Conservation (phyloP, 371 early-diverging fungal genomes). For the Mortierella sp. region DNA sequence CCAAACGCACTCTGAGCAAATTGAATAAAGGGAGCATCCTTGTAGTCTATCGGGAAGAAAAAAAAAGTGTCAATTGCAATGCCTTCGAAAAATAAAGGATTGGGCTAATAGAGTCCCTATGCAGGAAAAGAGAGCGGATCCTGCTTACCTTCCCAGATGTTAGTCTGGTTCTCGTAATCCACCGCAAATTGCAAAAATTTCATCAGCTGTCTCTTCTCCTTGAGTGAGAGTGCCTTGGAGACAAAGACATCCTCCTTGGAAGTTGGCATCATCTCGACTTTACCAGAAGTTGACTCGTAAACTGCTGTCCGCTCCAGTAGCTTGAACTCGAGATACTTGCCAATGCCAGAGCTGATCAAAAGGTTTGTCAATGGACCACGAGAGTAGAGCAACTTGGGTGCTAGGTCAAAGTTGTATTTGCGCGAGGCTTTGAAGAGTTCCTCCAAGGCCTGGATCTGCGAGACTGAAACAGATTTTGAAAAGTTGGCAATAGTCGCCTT, state of each 20-base stretch:
- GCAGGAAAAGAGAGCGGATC: neutral
- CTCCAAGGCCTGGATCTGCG: constrained; percentile 47
- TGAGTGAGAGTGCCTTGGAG: constrained; percentile 73
- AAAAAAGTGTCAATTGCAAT: too few species aligned
- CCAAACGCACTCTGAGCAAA: constrained; percentile 72
- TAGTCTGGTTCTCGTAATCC: constrained; percentile 57
- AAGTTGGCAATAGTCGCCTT: constrained; percentile 22
- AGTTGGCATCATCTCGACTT: constrained; percentile 75
- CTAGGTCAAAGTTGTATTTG: constrained; percentile 81
- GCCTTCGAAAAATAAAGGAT: too few species aligned
- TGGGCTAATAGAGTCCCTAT: too few species aligned
- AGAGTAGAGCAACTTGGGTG: constrained; percentile 80
- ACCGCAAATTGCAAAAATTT: constrained; percentile 81
- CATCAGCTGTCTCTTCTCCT: constrained; percentile 93
- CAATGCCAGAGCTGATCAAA: constrained; percentile 84
- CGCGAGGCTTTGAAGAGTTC: constrained; percentile 60
- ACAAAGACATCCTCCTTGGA: constrained; percentile 94
- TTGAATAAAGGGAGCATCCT: constrained; percentile 55
- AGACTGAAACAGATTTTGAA: constrained; percentile 25
- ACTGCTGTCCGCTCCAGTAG: constrained; percentile 78
- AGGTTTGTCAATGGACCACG: constrained; percentile 80
- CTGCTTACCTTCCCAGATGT: constrained; percentile 50
- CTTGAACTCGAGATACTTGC: constrained; percentile 89
- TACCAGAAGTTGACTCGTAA: constrained; percentile 54
- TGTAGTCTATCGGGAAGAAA: constrained; percentile 50